Base-by-base conservation (phyloP, 2,329 filamentous ascomycete species). In the Coccinonectria pachysandricola region DNA sequence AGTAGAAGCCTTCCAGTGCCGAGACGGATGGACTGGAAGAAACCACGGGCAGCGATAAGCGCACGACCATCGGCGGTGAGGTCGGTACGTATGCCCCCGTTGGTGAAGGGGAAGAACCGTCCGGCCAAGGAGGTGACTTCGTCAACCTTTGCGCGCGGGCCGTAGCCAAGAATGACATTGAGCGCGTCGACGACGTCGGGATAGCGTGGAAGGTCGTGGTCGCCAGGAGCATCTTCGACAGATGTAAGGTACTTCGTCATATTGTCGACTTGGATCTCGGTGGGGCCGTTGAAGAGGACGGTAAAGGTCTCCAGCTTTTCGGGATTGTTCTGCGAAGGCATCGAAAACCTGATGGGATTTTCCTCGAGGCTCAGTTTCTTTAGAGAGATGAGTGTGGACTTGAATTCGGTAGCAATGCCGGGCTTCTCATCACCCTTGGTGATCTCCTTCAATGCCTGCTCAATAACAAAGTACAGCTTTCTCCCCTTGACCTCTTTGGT, bases 1-100 rank as follows among this genome's bases (percentile, higher is more conserved):
- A 74, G 49, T 0, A 75, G 55, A 2, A 74, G 39, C 0, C 66
- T 56, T 3, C 66, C 68, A 0, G 69, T 74, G 1, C 62, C 62
- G 1, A 67, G 52, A 5, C 68, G 64, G 3, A 64, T 57, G 16
- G 67, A 71, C 40, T 70, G 65, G 30, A 71, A 71, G 37, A 66
- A 72, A 2, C 70, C 70, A 10, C 68, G 61, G 2, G 65, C 49
- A 15, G 66, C 57, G 6, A 52, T 22, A 12, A 65, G 50, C 6
- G 51, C 40, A 8, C 49, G 49, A 1, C 40, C 41, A 0, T 52
- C 46, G 5, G 29, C 20, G 5, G 41, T 42, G 4, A 64, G 39
- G 0, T 43, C 27, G 1, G 30, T 21, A 1, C 34, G 38, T 12
- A 57, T 52, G 2, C 42, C 35, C 1, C 37, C 27, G 3, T 45